Evolutionary conservation across 2,329 filamentous ascomycete genomes (phyloP), one percentile per base, ranked within the genome.

Genomic region (Aspergillus melleus): DNA sequence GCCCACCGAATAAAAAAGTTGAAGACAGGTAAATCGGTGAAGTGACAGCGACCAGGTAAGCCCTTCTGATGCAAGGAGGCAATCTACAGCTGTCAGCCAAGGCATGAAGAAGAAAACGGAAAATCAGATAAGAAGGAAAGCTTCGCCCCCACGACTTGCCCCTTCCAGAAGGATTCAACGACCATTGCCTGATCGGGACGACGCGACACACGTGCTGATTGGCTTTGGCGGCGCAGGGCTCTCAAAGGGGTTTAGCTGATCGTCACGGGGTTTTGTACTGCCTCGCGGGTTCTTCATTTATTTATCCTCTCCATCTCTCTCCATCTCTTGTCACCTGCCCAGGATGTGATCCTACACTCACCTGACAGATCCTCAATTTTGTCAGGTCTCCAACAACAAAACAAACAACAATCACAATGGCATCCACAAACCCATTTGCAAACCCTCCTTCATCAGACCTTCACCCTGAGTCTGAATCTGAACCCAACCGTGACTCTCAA

Each of bases 191-290:
- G 44, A 47, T 47, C 20, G 9, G 20, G 22, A 47, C 52, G 9
- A 2, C n/a, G 16, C n/a, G n/a, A 10, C 26, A 2, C 14, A 14
- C 16, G 14, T 8, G 5, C 42, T 55, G 42, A 55, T 55, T 55
- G 53, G 53, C 22, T 24, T 14, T 10, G 19, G 52, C 39, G 52
- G 12, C 12, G 16, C 52, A 54, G 20, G 11, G 20, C 52, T n/a
- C 53, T 24, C 1, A 36, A 49, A 49, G 11, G n/a, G 24, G 53
- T n/a, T 55, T 42, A 42, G 36, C 14, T 4, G 36, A 42, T 42
- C 36, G 14, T 42, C 36, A 42, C 36, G 29, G 42, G 16, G 24
- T 32, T 10, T 20, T 53, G 19, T 24, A 30, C 24, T 19, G 26
- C 30, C 51, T 36, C 51, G n/a, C 19, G 8, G 26, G 26, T 29